Evolutionary conservation across 495 filamentous ascomycete genomes (phyloP), one percentile per base, ranked within the genome.

Genomic region (Daldinia caldariorum): DNA sequence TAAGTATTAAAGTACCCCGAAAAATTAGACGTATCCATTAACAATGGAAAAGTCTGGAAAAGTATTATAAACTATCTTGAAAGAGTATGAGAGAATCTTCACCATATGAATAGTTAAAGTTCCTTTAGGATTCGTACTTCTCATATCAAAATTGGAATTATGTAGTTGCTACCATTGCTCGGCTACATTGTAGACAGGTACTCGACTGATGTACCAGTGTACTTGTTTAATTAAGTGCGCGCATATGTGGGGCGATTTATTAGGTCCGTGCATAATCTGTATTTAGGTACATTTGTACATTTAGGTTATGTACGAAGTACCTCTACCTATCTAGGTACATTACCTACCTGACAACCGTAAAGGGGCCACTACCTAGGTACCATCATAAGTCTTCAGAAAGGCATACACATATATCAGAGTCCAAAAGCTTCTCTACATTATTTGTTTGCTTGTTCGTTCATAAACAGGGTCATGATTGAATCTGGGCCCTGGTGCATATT

Each of bases 221-320:
- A 0, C n/a, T 10, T 43, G 38, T 50, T 63, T 35, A 64, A 64
- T 63, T 35, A 64, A 64, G 61, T 45, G 61, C 63, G n/a, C 37
- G 63, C 63, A 66, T 60, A 61, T 56, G 65, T 67, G 65, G 65
- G 58, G 49, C n/a, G 16, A 39, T 6, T 7, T 7, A 47, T 45
- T 22, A 53, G 43, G 45, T 6, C 38, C 49, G 57, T 67, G 64
- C 49, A 45, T 10, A 26, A 26, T 26, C 26, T 26, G 26, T 26
- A 26, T 26, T n/a, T n/a, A n/a, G n/a, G n/a, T 26, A 26, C 26
- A 26, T 26, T 3, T n/a, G n/a, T n/a, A n/a, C 26, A 26, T 26
- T 26, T 26, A 26, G 26, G 26, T 26, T 26, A 26, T 35, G 22
- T 22, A 50, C 22, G 6, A 18, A 43, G n/a, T 43, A 18, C 3